Percentiles rank a stretch among this genome's conserved stretches.
phyloP scores from a whole-genome alignment of 345 rosid genomes.

The Arabidopsis suecica region DNA sequence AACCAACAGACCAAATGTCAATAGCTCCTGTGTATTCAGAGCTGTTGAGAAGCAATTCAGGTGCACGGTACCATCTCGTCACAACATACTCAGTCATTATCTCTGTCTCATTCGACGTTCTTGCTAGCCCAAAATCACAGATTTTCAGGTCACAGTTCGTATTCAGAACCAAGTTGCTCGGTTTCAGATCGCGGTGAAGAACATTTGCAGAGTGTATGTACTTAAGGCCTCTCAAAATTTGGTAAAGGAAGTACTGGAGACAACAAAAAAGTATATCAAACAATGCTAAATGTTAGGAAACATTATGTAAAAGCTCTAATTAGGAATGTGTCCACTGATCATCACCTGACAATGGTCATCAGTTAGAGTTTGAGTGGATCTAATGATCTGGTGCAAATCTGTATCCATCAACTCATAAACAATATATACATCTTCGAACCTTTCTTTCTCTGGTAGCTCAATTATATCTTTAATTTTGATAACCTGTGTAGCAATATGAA shows the following conservation, averaged over 20 bases:
- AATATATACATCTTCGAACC: conserved; percentile 85
- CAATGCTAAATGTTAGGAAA: neutral
- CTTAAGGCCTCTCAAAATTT: conserved; percentile 78
- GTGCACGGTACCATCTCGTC: conserved; percentile 83
- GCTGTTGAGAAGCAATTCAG: conserved; percentile 76
- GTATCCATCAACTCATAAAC: conserved; percentile 94
- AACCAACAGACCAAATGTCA: conserved; percentile 96
- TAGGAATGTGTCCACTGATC: neutral
- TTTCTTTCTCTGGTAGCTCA: conserved; percentile 66
- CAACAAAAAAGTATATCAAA: conserved; percentile 3
- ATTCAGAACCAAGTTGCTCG: conserved; percentile 80
- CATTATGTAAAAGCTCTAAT: neutral
- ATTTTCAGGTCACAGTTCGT: conserved; percentile 75
- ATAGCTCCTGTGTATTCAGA: conserved; percentile 81
- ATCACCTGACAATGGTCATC: conserved; percentile 91
- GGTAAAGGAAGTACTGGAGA: conserved; percentile 78
- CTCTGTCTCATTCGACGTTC: conserved; percentile 85
- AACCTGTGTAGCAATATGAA: conserved; percentile 51
- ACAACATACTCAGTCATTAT: conserved; percentile 91
- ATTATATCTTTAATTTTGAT: conserved; percentile 88
- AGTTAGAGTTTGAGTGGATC: conserved; percentile 74
- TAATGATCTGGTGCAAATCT: conserved; percentile 86
- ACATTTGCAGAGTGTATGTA: conserved; percentile 87
- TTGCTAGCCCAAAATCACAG: conserved; percentile 89
- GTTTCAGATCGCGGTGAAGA: conserved; percentile 86